Conservation (phyloP, 2,329 filamentous ascomycete genomes). For the Nigrospora sphaerica region DNA sequence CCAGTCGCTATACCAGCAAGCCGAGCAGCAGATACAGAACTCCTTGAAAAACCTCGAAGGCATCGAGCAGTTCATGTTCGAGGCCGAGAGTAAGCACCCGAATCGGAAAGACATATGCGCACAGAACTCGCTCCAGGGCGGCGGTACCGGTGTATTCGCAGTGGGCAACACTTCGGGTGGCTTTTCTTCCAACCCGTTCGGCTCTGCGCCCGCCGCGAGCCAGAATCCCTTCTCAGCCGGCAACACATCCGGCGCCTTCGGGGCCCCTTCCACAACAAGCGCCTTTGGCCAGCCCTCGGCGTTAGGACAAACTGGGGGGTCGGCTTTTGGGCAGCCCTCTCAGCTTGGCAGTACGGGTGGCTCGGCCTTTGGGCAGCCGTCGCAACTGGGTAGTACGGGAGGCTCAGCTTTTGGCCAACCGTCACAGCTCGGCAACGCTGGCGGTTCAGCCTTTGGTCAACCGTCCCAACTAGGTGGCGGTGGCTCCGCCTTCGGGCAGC, state of each 20-base stretch:
- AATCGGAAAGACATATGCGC: conserved; percentile 63
- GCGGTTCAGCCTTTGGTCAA: neutral
- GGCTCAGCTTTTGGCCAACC: conserved; percentile 22
- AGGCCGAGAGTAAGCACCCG: conserved; percentile 62
- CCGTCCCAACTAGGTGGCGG: neutral
- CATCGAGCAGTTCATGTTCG: conserved; percentile 63
- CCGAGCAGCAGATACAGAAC: conserved; percentile 65
- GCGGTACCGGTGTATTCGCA: conserved; percentile 36
- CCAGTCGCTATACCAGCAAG: conserved; percentile 53
- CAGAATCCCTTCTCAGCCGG: conserved; percentile 31
- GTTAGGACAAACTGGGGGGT: conserved; percentile 9
- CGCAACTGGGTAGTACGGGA: conserved; percentile 1
- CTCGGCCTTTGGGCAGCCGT: conserved; percentile 15
- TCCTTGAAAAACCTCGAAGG: conserved; percentile 62
- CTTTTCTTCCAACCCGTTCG: conserved; percentile 15
- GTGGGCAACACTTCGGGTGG: conserved; percentile 20
- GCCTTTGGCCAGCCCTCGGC: conserved; percentile 38
- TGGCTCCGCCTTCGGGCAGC: conserved; percentile 13
- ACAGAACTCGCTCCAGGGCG: conserved; percentile 32
- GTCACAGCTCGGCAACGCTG: conserved; percentile 21
- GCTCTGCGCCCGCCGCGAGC: conserved; percentile 19
- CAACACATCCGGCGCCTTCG: conserved; percentile 9
- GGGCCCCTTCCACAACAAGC: conserved; percentile 12
- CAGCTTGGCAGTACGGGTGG: conserved; percentile 15
- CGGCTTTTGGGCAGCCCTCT: conserved; percentile 26